phyloP scores from a whole-genome alignment of 192 early-diverging fungal species.

The Rhizophagus prolifer region DNA sequence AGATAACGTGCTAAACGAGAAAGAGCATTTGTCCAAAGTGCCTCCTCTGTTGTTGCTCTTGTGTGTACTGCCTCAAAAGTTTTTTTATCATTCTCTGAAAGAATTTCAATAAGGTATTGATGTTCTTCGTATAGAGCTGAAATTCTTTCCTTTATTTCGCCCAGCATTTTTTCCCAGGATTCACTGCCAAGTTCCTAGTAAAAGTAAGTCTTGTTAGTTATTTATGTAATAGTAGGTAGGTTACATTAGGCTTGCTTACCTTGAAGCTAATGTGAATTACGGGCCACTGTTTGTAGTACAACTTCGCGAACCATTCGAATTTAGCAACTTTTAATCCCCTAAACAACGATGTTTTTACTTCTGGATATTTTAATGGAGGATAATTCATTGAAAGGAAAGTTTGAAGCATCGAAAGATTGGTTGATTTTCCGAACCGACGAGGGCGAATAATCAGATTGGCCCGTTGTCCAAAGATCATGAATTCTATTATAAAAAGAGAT shows the following conservation, averaged over 20 bases:
- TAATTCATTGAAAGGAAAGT: conserved; percentile 6
- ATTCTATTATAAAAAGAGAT: conserved; percentile 27
- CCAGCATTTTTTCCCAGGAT: neutral
- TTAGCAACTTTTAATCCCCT: neutral
- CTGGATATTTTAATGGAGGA: neutral
- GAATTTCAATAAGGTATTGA: neutral
- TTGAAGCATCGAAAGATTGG: conserved; percentile 29
- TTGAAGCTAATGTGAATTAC: conserved; percentile 23
- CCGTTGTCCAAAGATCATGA: conserved; percentile 2
- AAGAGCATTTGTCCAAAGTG: neutral
- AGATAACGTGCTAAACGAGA: neutral
- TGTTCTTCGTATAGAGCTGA: conserved; percentile 7
- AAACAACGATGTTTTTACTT: neutral
- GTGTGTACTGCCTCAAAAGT: neutral
- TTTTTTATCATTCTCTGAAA: neutral
- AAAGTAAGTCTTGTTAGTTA: neutral
- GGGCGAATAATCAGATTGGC: conserved; percentile 28
- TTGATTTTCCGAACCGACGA: conserved; percentile 25
- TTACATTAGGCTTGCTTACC: neutral
- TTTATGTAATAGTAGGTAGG: neutral
- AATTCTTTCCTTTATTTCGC: neutral
- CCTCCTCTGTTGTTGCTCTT: neutral
- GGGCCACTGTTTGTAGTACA: conserved; percentile 14
- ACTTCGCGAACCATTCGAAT: conserved; percentile 13
- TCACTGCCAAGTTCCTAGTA: conserved; percentile 10